Evolutionary conservation across 1,284 basidiomycete species (phyloP), one percentile per base, ranked within the genome.

Genomic region (Paramarasmius palmivorus): DNA sequence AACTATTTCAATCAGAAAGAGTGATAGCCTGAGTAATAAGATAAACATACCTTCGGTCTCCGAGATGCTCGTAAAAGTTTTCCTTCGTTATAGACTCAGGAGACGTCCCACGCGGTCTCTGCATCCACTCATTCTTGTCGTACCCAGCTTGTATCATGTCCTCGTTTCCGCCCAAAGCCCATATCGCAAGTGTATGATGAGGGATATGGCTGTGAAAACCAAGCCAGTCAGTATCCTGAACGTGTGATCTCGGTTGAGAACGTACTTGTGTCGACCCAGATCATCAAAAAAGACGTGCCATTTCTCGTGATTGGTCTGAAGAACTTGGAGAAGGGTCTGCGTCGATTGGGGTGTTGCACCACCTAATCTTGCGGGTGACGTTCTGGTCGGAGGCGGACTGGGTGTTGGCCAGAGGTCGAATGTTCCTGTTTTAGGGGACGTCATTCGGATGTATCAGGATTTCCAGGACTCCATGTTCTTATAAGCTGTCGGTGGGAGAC

Each of bases 161-260:
- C 0, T 64, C 66, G 35, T 70, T 66, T 0, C 74, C 79, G 14
- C 82, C 81, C 12, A 83, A 63, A 10, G 71, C 67, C 70, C 79
- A 83, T 9, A 78, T 67, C 7, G 81, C 80, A n/a, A 82, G 62
- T 3, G 77, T 64, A 47, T 80, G 79, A 57, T 83, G 81, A 7
- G 77, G 63, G 15, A 73, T 67, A 68, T 83, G 80, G 57, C 80
- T 83, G 54, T 17, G 52, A 15, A 22, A 46, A 17, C 44, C 52
- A 52, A 61, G 36, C n/a, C 22, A 41, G 7, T 10, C n/a, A 3
- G 17, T 4, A 2, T 12, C 15, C 10, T 12, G 25, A n/a, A 20
- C n/a, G n/a, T n/a, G 17, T 26, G 51, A 20, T 1, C 14, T 36
- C 12, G 38, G 40, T 15, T 8, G 14, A 10, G 17, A 26, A 57